Evolutionary conservation across 768 basidiomycete genomes (phyloP), one percentile per base, ranked within the genome.

Genomic region (Termitomyces sp.): DNA sequence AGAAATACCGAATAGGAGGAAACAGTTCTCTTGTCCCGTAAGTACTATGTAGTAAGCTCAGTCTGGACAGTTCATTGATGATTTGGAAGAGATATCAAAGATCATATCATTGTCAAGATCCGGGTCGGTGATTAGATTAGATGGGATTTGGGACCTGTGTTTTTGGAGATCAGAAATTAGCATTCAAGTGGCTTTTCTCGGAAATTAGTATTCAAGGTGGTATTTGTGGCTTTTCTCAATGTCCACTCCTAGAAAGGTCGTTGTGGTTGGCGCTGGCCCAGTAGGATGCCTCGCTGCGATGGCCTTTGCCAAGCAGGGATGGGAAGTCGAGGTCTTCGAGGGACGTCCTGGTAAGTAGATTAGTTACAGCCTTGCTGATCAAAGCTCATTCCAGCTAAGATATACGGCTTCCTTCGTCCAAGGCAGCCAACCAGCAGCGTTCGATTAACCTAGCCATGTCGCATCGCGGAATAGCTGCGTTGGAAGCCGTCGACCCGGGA

Each of bases 361-460:
- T 46, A 16, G 14, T 37, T 49, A 40, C 17, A 34, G 14, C 23
- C n/a, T 14, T 19, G 27, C 44, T 34, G 44, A 25, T 9, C 6
- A 3, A 29, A 51, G 35, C 53, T 41, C 29, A 60, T 38, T 58
- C 43, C 27, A 40, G 11, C 35, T 52, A 61, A 93, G 92, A 93
- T 75, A 77, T 89, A 63, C 86, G 92, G 44, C 79, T 89, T 51
- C 80, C 86, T 31, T 82, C 85, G 31, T 87, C 88, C 48, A 87
- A 82, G 69, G 78, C 79, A 44, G 78, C 75, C 54, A 73, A 81
- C 29, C 83, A 85, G 66, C 89, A 91, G 68, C 84, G 96, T 56
- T 97, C 95, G 56, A 97, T 98, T 73, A 98, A 98, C 75, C 79
- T 98, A 54, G 95, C 95, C 27, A 92, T 98, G 58, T 98, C 95